phyloP scores from a whole-genome alignment of 225 moss, liverwort and hornwort genomes.

The Antitrichia curtipendula region DNA sequence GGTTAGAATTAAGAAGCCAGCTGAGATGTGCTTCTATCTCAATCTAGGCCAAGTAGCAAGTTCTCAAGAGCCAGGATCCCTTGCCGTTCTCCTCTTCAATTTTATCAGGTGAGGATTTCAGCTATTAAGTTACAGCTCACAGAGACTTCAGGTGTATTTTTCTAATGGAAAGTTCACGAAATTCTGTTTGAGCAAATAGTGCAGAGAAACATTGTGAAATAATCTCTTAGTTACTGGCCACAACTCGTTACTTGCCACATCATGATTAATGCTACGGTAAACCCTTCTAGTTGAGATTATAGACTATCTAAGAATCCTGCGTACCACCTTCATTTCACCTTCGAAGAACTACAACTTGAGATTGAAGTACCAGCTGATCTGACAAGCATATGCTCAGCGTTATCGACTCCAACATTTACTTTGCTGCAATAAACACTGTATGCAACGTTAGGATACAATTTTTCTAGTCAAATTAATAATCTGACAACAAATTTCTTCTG shows the following conservation, averaged over 20 bases:
- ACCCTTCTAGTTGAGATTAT: not conserved
- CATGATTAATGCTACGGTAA: not conserved
- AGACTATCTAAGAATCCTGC: not conserved
- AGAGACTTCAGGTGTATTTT: not conserved
- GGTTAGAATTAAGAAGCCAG: not conserved
- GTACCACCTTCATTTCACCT: not conserved
- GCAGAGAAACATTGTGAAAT: not conserved
- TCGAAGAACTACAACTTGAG: not conserved
- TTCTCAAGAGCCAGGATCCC: not conserved
- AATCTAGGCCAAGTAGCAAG: not conserved
- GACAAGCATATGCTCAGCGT: not conserved
- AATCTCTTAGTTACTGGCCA: not conserved
- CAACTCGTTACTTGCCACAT: not conserved
- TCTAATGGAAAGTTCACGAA: not conserved
- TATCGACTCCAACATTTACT: conserved; percentile 14
- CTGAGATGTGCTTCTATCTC: not conserved
- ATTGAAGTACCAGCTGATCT: not conserved
- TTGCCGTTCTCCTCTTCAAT: not conserved
- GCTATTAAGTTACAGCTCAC: too few relatives aligned
- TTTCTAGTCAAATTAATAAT: not conserved
- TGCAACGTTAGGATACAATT: not conserved
- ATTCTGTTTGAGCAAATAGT: not conserved
- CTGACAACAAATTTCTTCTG: not conserved
- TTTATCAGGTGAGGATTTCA: not conserved
- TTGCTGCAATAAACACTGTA: conserved; percentile 1